A percentile compares a stretch with the other conserved stretches of the same genome.
Conservation (phyloP, 225 moss, liverwort and hornwort species). For the Takakia lepidozioides region DNA sequence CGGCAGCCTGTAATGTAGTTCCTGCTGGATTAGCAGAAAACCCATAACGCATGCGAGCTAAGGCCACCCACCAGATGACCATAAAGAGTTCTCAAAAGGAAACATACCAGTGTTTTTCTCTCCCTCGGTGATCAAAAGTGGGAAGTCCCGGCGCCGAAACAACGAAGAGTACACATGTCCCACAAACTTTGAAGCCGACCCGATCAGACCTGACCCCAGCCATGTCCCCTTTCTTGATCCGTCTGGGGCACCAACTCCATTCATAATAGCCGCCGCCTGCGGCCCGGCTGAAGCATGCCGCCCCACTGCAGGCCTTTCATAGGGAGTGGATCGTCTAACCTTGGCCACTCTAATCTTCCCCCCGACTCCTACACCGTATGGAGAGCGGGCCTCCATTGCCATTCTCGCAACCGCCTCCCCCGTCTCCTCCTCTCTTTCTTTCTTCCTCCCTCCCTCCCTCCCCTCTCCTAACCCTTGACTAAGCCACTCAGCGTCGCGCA, state of each 20-base stretch:
- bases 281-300: conserved; percentile 83
- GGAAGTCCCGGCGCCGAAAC: conserved; percentile 59
- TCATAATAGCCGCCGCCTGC: conserved; percentile 56
- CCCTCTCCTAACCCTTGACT: too few relatives aligned
- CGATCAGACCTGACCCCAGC: conserved; percentile 67
- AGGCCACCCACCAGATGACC: not conserved
- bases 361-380: too few relatives aligned
- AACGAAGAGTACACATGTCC: conserved; percentile 85
- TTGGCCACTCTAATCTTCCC: too few relatives aligned
- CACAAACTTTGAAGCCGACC: conserved; percentile 81
- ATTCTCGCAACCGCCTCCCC: too few relatives aligned
- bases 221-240: conserved; percentile 25
- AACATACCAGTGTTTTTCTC: conserved; percentile 37
- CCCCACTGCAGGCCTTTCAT: conserved; percentile 73
- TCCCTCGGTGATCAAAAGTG: conserved; percentile 39
- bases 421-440: too few relatives aligned
- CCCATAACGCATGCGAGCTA: too few relatives aligned
- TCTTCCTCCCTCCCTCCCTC: too few relatives aligned
- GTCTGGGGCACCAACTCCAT: conserved; percentile 10
- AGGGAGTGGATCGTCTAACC: too few relatives aligned
- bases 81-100: not conserved
- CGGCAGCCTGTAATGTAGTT: too few relatives aligned
- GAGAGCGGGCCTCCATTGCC: too few relatives aligned
- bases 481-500: too few relatives aligned
- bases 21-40: too few relatives aligned